Evolutionary conservation across 768 basidiomycete species (phyloP), one percentile per base, ranked within the genome.

Genomic region (Wakefieldia striispora): DNA sequence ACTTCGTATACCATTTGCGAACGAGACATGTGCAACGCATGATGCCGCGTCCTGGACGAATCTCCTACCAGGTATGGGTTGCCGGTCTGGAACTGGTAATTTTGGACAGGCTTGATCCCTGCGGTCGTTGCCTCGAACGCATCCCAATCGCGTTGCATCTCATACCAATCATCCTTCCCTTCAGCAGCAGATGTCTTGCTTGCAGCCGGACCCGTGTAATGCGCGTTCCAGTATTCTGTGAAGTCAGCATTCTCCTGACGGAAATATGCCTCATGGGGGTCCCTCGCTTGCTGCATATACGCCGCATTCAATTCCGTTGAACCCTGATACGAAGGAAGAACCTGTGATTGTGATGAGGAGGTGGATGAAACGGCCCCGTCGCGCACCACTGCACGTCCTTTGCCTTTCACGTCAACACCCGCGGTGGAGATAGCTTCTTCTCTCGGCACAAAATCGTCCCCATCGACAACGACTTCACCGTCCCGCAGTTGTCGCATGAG

Each of bases 401-500:
- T 67, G n/a, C 86, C 87, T 63, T 90, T 89, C 47, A 77, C 64
- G 56, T 84, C 80, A 11, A 56, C 43, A 26, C 41, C 41, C 33
- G 50, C 27, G 17, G 47, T 43, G 21, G 53, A 33, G 14, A 33
- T 48, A 33, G 60, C 29, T 20, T 41, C 59, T 40, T 73, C 72
- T 43, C 72, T 82, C 49, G 78, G 70, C 11, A 95, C 87, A 67
- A 97, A 80, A 44, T 84, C 69, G 60, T 93, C 84, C 17, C 86
- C 89, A 41, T 88, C 83, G 3, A 95, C 84, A 14, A 84, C 76
- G 35, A 91, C 75, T 60, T 87, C 79, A 8, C 84, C 80, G 67
- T 94, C 93, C 34, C 90, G 75, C 47, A 97, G 70, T 65, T 90
- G 83, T 44, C 78, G 80, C 93, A 97, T 95, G 23, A 97, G 75